phyloP scores from a whole-genome alignment of 768 basidiomycete genomes.

The Mycena olivaceomarginata region DNA sequence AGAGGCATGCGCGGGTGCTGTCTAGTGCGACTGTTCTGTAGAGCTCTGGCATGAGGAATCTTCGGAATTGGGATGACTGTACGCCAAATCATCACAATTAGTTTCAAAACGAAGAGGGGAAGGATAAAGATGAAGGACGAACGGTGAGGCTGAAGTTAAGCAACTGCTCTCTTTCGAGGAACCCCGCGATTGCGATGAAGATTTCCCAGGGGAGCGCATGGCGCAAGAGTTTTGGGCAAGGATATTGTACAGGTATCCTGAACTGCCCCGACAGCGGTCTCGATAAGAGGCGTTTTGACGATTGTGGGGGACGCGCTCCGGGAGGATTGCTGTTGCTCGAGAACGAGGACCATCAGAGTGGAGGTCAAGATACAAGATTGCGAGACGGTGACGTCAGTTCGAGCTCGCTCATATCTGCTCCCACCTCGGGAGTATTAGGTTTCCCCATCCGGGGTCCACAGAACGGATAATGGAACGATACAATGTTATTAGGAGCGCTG shows the following conservation, averaged over 20 bases:
- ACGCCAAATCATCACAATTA: not conserved
- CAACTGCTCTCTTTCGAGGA: constrained; percentile 8
- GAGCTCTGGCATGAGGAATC: constrained; percentile 19
- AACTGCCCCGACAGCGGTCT: not conserved
- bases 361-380: not conserved
- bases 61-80: constrained; percentile 14
- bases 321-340: not conserved
- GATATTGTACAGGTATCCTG: not conserved
- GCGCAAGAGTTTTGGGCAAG: not conserved
- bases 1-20: constrained; percentile 20
- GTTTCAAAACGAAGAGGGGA: no score
- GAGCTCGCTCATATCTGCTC: no score
- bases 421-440: no score
- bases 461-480: no score
- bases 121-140: not conserved
- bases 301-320: not conserved
- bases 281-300: not conserved
- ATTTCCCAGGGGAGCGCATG: constrained; percentile 17
- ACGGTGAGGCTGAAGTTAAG: constrained; percentile 17
- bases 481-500: no score
- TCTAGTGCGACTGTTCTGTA: constrained; percentile 20
- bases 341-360: not conserved
- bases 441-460: no score
- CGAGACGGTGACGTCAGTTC: not conserved
- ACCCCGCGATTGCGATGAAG: constrained; percentile 10